Evolutionary conservation across 495 filamentous ascomycete species (phyloP).

Genomic region (Aspergillus olivimuriae): DNA sequence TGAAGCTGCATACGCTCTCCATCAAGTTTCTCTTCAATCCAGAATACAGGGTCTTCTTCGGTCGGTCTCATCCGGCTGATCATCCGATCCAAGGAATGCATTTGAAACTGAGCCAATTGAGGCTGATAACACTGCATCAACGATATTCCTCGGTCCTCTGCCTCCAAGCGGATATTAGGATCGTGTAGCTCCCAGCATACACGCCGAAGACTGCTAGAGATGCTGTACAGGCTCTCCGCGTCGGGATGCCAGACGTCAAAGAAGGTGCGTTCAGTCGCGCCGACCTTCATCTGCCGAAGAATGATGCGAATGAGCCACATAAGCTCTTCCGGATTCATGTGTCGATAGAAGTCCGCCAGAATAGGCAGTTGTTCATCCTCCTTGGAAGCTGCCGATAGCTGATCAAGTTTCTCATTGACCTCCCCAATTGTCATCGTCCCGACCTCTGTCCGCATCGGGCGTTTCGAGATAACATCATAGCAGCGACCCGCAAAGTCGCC

Average conservation of each 20-base stretch:
- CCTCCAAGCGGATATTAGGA: constrained; percentile 64
- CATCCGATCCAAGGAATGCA: constrained; percentile 79
- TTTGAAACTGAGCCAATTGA: constrained; percentile 92
- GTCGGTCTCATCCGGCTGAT: constrained; percentile 63
- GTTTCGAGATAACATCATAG: constrained; percentile 77
- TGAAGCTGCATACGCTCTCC: constrained; percentile 97
- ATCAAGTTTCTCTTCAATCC: constrained; percentile 98
- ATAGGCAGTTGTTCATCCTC: constrained; percentile 80
- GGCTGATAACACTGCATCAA: constrained; percentile 98
- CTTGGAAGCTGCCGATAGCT: constrained; percentile 64
- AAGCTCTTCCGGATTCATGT: constrained; percentile 90
- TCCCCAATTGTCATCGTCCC: constrained; percentile 80
- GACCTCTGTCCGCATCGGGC: constrained; percentile 65
- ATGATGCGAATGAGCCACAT: constrained; percentile 95
- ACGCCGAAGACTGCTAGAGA: constrained; percentile 80
- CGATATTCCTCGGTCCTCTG: constrained; percentile 64
- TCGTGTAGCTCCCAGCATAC: constrained; percentile 96
- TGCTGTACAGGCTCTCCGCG: constrained; percentile 81
- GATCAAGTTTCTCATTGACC: constrained; percentile 82
- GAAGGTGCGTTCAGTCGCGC: constrained; percentile 88
- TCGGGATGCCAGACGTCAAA: constrained; percentile 92
- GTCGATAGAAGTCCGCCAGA: constrained; percentile 73
- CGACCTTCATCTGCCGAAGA: constrained; percentile 95
- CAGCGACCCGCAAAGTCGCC: constrained; percentile 91
- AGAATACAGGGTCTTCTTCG: constrained; percentile 70